A percentile compares a stretch with the other conserved stretches of the same genome.
Evolutionary conservation across 768 basidiomycete genomes (phyloP).

Genomic region (Pleurotus citrinopileatus): DNA sequence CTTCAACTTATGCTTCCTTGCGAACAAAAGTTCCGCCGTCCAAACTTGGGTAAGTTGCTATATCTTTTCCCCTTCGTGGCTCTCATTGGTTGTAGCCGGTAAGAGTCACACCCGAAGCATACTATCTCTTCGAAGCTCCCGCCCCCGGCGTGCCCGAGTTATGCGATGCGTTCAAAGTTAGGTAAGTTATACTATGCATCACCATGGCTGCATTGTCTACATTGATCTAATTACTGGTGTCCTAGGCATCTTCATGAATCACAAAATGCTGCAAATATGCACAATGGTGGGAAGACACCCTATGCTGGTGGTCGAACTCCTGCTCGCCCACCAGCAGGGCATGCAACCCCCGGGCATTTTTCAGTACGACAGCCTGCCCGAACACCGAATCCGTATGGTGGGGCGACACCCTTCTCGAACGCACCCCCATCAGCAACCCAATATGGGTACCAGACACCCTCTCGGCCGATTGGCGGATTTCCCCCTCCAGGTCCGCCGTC

Average conservation of each 20-base stretch:
- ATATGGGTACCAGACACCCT: conserved; percentile 52
- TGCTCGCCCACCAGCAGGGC: conserved; percentile 59
- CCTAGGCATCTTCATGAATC: conserved; percentile 72
- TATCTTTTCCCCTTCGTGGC: conserved; percentile 1
- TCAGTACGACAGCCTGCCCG: conserved; percentile 71
- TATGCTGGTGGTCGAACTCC: conserved; percentile 75
- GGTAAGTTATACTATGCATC: too few relatives aligned
- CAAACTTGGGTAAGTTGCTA: conserved; percentile 79
- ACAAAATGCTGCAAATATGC: conserved; percentile 49
- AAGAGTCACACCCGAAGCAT: conserved; percentile 84
- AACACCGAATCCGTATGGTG: conserved; percentile 79
- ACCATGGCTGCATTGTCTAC: too few relatives aligned
- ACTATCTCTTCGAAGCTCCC: conserved; percentile 86
- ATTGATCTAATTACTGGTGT: background rate
- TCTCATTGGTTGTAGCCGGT: conserved; percentile 56
- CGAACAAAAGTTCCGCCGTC: conserved; percentile 85
- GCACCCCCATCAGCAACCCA: conserved; percentile 30
- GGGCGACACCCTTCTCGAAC: conserved; percentile 39
- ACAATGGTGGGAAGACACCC: conserved; percentile 73
- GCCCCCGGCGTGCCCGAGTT: conserved; percentile 90
- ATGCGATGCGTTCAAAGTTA: conserved; percentile 95
- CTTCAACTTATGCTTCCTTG: conserved; percentile 90
- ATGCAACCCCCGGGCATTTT: conserved; percentile 75
- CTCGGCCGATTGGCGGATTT: conserved; percentile 26
- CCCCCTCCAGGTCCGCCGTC: conserved; percentile 36